Evolutionary conservation across 2,329 filamentous ascomycete species (phyloP), one percentile per base, ranked within the genome.

Genomic region (Neonectria ditissima): DNA sequence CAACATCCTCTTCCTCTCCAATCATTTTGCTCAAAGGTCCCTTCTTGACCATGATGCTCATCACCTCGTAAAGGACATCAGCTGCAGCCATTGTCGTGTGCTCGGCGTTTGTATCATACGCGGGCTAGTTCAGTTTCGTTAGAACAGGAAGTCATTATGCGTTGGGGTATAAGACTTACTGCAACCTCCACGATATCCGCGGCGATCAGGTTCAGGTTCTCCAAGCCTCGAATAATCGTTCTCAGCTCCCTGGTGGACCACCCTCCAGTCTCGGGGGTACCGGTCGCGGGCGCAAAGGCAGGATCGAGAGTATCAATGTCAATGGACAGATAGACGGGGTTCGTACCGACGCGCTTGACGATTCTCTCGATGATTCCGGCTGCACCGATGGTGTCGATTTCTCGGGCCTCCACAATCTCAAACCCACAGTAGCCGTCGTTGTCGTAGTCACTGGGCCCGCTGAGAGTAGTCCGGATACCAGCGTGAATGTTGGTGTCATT

Each of bases 401-500:
- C 83, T 45, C 82, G 69, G 1, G 72, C 72, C 44, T 94, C 92
- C 75, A 97, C 93, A 62, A 97, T 92, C 69, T 96, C 93, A 75
- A 93, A 97, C 51, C 92, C 92, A 79, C 95, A 92, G 66, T 85
- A 76, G 16, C 83, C 88, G 67, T 95, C 92, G 67, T 91, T 89
- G 14, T 90, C 88, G 74, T 92, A 93, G 74, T 92, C 90, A 67
- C 89, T 89, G 24, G 83, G 80, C 11, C 89, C 89, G 0, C 87
- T 89, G 1, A 97, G 82, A 1, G 92, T 96, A 0, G 93, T 96
- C 59, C 93, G 89, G 77, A 97, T 96, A 41, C 93, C 93, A 16
- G 92, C 93, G 76, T 97, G 93, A 78, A 97, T 94, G 80, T 94
- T 95, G 69, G 88, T 91, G 81, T 96, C 92, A 75, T 96, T 97